These are phyloP conservation scores for Cladosporium phlei DNA, from an alignment of 2,329 filamentous ascomycete species.

Conservation along the genomic window DNA sequence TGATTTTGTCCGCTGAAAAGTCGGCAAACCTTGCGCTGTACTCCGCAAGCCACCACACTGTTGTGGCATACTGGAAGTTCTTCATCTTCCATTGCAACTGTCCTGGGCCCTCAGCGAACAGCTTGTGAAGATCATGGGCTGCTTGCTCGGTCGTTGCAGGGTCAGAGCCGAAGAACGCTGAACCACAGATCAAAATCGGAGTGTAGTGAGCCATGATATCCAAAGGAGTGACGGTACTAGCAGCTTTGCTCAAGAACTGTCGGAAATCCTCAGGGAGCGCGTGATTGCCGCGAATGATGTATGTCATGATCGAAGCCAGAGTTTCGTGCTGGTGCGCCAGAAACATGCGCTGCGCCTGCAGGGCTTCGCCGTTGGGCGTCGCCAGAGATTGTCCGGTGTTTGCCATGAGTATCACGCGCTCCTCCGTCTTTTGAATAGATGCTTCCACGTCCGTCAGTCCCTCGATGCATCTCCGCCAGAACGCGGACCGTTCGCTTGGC, in stretches of 20 bases:
- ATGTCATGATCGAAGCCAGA: constrained; percentile 72
- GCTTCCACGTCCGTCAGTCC: constrained; percentile 71
- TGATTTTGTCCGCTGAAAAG: constrained; percentile 3
- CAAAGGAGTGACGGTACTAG: constrained; percentile 72
- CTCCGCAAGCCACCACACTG: constrained; percentile 84
- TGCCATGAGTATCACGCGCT: constrained; percentile 69
- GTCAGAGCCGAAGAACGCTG: constrained; percentile 71
- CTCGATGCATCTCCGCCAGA: constrained; percentile 68
- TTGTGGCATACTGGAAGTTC: constrained; percentile 72
- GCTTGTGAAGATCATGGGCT: constrained; percentile 64
- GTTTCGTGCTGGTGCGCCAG: constrained; percentile 86
- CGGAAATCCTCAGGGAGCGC: constrained; percentile 68
- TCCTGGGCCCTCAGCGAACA: constrained; percentile 63
- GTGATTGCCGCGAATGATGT: constrained; percentile 71
- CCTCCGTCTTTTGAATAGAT: constrained; percentile 70
- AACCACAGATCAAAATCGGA: constrained; percentile 70
- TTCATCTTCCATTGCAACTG: constrained; percentile 66
- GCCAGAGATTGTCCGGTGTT: constrained; percentile 64
- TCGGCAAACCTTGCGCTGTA: constrained; percentile 72
- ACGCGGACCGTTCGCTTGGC: constrained; percentile 53
- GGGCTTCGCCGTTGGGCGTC: constrained; percentile 66
- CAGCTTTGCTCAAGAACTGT: constrained; percentile 63
- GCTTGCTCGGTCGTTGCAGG: constrained; percentile 66
- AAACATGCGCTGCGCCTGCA: constrained; percentile 75
- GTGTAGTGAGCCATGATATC: constrained; percentile 71